These are phyloP conservation scores for Decorospora gaudefroyi DNA, from an alignment of 2,329 filamentous ascomycete species.

Conservation along the genomic window DNA sequence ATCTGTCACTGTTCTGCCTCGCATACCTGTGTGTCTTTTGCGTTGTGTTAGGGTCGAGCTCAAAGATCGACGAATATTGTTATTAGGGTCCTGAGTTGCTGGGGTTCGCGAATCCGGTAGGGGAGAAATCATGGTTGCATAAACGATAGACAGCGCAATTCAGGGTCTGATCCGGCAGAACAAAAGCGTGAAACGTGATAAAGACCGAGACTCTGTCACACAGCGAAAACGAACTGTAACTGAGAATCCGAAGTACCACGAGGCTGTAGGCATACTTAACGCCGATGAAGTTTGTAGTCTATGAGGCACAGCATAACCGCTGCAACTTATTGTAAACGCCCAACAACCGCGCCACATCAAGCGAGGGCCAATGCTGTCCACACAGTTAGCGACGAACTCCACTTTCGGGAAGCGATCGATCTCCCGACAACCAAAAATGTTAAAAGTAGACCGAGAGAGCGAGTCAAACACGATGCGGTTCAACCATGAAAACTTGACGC, in stretches of 20 bases:
- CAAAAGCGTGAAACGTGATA: neutral
- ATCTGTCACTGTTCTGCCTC: neutral
- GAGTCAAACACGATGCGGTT: neutral
- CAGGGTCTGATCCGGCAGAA: neutral
- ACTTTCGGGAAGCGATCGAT: neutral
- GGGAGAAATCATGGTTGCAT: neutral
- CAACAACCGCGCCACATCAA: constrained; percentile 7
- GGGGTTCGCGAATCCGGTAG: neutral
- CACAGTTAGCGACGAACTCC: constrained; percentile 7
- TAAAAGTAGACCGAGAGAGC: neutral
- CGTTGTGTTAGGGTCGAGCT: neutral
- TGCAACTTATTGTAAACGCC: constrained; percentile 3
- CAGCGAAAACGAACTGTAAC: neutral
- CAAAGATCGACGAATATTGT: neutral
- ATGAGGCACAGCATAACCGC: neutral
- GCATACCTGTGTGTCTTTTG: neutral
- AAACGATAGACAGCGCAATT: neutral
- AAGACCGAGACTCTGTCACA: neutral
- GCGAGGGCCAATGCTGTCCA: neutral
- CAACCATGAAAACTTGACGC: neutral
- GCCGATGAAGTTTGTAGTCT: neutral
- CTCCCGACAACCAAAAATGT: neutral
- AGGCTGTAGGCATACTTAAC: neutral
- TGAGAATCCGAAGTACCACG: neutral
- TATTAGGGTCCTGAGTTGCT: neutral